Conservation (phyloP, 2,329 filamentous ascomycete genomes). For the Metarhizium robertsii region DNA sequence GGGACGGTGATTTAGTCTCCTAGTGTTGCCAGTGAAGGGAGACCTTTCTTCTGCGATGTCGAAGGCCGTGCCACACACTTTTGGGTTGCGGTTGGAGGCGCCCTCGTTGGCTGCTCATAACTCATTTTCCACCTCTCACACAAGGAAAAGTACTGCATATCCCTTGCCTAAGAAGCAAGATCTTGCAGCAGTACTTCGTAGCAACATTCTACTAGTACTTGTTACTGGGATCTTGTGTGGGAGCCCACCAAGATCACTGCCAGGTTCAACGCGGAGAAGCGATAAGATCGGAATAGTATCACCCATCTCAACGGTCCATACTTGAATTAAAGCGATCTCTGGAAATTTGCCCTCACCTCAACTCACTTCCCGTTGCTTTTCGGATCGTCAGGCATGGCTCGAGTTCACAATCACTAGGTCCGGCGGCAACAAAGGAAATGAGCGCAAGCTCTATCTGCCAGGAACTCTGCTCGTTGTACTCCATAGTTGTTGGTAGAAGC, state of each 20-base stretch:
- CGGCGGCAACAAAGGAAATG: too few species aligned
- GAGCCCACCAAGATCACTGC: neutral
- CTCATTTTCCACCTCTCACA: neutral
- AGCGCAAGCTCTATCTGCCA: too few species aligned
- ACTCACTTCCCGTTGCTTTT: too few species aligned
- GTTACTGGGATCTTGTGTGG: neutral
- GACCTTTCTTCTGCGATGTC: neutral
- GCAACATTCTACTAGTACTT: neutral
- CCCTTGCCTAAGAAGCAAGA: neutral
- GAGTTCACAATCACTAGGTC: too few species aligned
- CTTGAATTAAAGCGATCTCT: too few species aligned
- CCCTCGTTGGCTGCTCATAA: neutral
- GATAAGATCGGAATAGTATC: neutral
- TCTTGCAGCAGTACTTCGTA: neutral
- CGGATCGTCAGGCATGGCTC: too few species aligned
- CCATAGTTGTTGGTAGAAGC: too few species aligned
- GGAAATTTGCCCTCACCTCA: too few species aligned
- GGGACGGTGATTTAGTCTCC: neutral
- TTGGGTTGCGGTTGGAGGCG: neutral
- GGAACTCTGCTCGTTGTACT: too few species aligned
- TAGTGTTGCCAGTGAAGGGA: too few species aligned
- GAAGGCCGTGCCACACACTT: neutral
- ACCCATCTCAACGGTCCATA: too few species aligned
- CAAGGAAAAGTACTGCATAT: neutral
- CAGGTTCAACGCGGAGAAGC: neutral